Evolutionary conservation across 2,329 filamentous ascomycete species (phyloP), one percentile per base, ranked within the genome.

Genomic region (Hypoxylon sp.): DNA sequence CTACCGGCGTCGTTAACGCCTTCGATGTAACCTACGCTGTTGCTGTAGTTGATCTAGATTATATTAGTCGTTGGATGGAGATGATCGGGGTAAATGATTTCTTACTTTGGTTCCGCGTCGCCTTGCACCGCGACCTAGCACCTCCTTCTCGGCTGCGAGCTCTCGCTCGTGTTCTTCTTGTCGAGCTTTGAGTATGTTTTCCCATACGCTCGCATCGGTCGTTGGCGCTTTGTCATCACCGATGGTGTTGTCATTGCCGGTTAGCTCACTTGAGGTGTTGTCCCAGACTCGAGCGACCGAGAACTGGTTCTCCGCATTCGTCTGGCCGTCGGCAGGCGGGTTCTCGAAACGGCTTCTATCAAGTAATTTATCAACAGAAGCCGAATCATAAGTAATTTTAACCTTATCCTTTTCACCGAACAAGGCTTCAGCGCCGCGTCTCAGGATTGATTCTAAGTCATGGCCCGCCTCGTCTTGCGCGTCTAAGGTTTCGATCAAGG

Each of bases 251-350:
- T 87, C 85, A 25, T 87, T 83, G 1, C 85, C 82, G 5, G 82
- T 83, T 43, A 43, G 38, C 38, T 43, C 38, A 43, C 48, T 87
- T 83, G 21, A 92, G 77, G 23, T 88, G 74, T 97, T 97, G 3
- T 91, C 91, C 96, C 96, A 99, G 1, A 99, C 91, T 48, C 93
- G 89, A 41, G 95, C 95, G 79, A 96, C 93, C 3, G 92, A 93
- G 78, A 98, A 99, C 61, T 94, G 91, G 0, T 89, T 91, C 76
- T 97, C 92, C 0, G 90, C 89, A 0, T 87, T 87, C 21, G 83
- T 80, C 52, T 93, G 17, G n/a, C 17, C 89, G 2, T 89, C 85
- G 9, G 87, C 82, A 60, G 86, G 85, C 0, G 90, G 92, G 70
- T 92, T 88, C 76, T 97, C 93, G 28, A 92, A 87, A 69, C 93